phyloP scores from a whole-genome alignment of 148 eudicot genomes.

The Salicornia ramosissima region DNA sequence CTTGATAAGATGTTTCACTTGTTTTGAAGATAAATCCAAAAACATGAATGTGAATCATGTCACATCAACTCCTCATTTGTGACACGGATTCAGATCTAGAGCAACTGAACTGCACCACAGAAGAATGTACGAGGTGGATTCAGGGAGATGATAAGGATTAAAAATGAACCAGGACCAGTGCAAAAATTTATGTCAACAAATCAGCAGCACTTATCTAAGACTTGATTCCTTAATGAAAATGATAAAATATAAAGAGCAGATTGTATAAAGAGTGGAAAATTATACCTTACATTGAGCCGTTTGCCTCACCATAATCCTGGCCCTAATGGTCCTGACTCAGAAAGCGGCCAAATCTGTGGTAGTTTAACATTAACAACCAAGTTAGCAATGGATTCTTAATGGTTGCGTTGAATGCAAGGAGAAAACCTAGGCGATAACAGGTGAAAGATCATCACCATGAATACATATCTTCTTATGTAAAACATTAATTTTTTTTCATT shows the following conservation, averaged over 20 bases:
- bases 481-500: neutral
- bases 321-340: constrained; percentile 28
- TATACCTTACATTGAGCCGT: constrained; percentile 13
- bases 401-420: neutral
- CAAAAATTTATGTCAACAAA: neutral
- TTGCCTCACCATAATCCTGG: constrained; percentile 12
- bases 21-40: neutral
- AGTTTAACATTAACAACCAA: neutral
- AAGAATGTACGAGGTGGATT: neutral
- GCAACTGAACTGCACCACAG: neutral
- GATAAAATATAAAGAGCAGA: neutral
- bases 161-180: neutral
- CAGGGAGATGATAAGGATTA: neutral
- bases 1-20: neutral
- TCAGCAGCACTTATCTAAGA: neutral
- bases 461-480: neutral
- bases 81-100: neutral
- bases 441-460: neutral
- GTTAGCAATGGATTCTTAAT: neutral
- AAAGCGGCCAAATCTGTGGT: constrained; percentile 40
- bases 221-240: neutral
- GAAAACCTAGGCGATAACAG: neutral
- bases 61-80: neutral
- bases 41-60: neutral
- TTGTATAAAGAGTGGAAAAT: neutral